Evolutionary conservation across 805 yeast genomes (phyloP).

Genomic region (Torulaspora indica): DNA sequence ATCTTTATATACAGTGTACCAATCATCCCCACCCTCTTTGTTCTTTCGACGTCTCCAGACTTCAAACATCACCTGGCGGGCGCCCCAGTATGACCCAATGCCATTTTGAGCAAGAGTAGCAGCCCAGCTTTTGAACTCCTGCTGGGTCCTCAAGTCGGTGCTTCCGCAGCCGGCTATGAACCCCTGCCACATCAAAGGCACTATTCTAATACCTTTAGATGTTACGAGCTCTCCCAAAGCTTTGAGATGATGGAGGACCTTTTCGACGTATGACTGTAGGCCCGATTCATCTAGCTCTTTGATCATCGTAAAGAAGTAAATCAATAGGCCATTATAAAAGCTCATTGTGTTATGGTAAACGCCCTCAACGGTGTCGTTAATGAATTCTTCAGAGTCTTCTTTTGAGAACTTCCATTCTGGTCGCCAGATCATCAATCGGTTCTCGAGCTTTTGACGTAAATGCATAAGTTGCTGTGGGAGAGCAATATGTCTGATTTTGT

Average conservation of each 20-base stretch:
- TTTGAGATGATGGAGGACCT: conserved; percentile 60
- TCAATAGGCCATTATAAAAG: conserved; percentile 64
- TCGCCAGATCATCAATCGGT: conserved; percentile 57
- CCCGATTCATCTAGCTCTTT: conserved; percentile 49
- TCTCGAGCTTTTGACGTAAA: conserved; percentile 40
- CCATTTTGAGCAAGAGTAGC: conserved; percentile 47
- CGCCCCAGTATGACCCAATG: conserved; percentile 80
- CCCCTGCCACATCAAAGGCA: conserved; percentile 85
- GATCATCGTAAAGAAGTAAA: conserved; percentile 66
- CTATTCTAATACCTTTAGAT: conserved; percentile 47
- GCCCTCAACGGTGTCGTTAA: conserved; percentile 50
- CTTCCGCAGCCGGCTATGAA: conserved; percentile 85
- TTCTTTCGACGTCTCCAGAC: conserved; percentile 73
- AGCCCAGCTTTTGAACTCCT: conserved; percentile 66
- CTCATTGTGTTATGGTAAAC: conserved; percentile 76
- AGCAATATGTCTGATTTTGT: conserved; percentile 25
- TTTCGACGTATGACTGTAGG: conserved; percentile 57
- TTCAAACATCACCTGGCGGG: conserved; percentile 77
- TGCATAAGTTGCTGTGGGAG: conserved; percentile 25
- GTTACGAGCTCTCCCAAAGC: conserved; percentile 55
- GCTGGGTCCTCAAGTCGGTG: conserved; percentile 50
- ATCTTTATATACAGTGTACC: conserved; percentile 75
- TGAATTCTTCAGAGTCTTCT: conserved; percentile 26
- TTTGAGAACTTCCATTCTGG: conserved; percentile 64
- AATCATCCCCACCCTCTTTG: conserved; percentile 55